Base-by-base conservation (phyloP, 2,329 filamentous ascomycete genomes). In the Xylariaceae sp. region DNA sequence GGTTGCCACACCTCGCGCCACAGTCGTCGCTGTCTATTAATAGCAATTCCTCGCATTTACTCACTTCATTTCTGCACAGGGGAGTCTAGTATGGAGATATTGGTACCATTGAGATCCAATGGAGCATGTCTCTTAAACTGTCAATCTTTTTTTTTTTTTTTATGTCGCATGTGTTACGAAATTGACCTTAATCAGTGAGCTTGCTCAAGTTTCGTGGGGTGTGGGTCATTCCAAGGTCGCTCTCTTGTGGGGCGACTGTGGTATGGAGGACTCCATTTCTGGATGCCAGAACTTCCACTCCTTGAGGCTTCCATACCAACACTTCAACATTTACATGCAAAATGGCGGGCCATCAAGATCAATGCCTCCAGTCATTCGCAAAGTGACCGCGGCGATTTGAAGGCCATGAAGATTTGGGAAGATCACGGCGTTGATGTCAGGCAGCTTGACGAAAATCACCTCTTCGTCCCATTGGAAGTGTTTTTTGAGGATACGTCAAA, bases 291-390 rank as follows among this genome's bases (percentile, higher is more conserved):
- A n/a, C n/a, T n/a, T n/a, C n/a, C n/a, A n/a, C n/a, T n/a, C n/a
- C n/a, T n/a, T n/a, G n/a, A n/a, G n/a, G n/a, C n/a, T n/a, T n/a
- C n/a, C n/a, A n/a, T n/a, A n/a, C n/a, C n/a, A n/a, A n/a, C n/a
- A n/a, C n/a, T n/a, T n/a, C n/a, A n/a, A n/a, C n/a, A n/a, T n/a
- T n/a, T n/a, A n/a, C n/a, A n/a, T n/a, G n/a, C n/a, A 36, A 56
- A 50, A 50, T 61, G 54, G 56, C 45, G 47, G 4, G 59, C 58
- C 9, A 22, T 60, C 13, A 56, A 60, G 39, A 45, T 59, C 12
- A 51, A 54, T 13, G 33, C 44, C 1, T 50, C 58, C 1, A 36
- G 31, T 9, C 19, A 40, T 9, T 60, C 59, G 10, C 16, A 18
- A 1, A 12, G 18, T 1, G 44, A 59, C 10, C 47, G 47, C 22